These are phyloP conservation scores for Nakaseomyces glabratus DNA, from an alignment of 1,139 yeast species.

Conservation along the genomic window DNA sequence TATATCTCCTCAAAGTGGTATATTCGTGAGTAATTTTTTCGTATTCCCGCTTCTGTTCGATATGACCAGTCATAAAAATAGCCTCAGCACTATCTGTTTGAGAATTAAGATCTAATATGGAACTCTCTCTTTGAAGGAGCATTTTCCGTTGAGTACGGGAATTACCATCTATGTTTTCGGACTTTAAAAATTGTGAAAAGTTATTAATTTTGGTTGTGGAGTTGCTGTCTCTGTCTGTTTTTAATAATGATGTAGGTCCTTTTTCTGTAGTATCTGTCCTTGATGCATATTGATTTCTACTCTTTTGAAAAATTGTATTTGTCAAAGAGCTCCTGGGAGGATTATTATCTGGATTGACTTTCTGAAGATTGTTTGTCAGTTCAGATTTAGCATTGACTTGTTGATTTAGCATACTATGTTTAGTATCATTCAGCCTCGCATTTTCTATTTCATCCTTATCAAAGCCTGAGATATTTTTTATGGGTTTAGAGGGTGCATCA, in stretches of 20 bases:
- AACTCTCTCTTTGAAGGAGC: conserved; percentile 75
- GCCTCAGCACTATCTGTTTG: conserved; percentile 24
- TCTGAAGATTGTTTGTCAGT: conserved; percentile 24
- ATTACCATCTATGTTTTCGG: conserved; percentile 36
- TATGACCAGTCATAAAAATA: conserved; percentile 42
- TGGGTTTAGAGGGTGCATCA: not conserved
- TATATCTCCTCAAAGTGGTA: conserved; percentile 56
- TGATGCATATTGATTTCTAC: conserved; percentile 2
- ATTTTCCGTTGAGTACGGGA: conserved; percentile 75
- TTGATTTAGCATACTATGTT: not conserved
- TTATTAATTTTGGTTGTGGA: conserved; percentile 26
- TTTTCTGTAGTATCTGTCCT: not conserved
- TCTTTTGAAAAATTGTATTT: conserved; percentile 12
- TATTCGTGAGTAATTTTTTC: conserved; percentile 71
- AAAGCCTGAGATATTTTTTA: conserved; percentile 1
- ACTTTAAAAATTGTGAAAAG: conserved; percentile 32
- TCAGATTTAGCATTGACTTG: not conserved
- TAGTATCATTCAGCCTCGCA: not conserved
- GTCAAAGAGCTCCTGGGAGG: conserved; percentile 10
- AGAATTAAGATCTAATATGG: conserved; percentile 47
- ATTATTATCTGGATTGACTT: conserved; percentile 13
- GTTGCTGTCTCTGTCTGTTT: conserved; percentile 7
- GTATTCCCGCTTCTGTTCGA: conserved; percentile 63
- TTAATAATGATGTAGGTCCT: conserved; percentile 9
- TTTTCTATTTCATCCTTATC: conserved; percentile 1